A percentile compares a stretch with the other conserved stretches of the same genome.
phyloP scores from a whole-genome alignment of 495 filamentous ascomycete species.

The Viridothelium virens region DNA sequence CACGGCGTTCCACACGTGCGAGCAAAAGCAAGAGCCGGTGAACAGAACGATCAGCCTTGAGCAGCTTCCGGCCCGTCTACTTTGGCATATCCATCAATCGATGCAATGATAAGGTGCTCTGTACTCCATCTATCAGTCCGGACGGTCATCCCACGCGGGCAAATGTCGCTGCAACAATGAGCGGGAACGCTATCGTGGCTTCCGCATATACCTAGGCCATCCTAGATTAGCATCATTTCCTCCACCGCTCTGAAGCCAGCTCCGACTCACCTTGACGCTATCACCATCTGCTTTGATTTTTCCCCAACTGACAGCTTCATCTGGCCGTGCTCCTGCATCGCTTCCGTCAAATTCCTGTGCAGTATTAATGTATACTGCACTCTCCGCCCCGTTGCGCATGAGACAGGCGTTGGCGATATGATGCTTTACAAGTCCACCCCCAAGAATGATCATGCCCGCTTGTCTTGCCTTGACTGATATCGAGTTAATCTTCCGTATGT shows the following conservation, averaged over 20 bases:
- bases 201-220: conserved; percentile 68
- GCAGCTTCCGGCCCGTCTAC: too few relatives aligned
- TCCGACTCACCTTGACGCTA: conserved; percentile 64
- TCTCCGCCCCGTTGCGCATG: conserved; percentile 95
- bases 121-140: too few relatives aligned
- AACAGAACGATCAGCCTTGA: too few relatives aligned
- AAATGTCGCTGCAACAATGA: conserved; percentile 93
- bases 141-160: conserved; percentile 43
- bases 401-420: conserved; percentile 95
- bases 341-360: conserved; percentile 95
- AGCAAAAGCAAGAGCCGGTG: too few relatives aligned
- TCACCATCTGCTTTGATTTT: conserved; percentile 86
- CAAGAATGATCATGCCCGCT: conserved; percentile 88
- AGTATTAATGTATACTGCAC: conserved; percentile 94
- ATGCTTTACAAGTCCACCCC: conserved; percentile 89
- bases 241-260: background rate
- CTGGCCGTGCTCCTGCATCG: conserved; percentile 89
- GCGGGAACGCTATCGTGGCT: conserved; percentile 82
- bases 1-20: too few relatives aligned
- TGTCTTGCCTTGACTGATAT: conserved; percentile 74
- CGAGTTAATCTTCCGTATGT: conserved; percentile 83
- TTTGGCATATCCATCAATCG: too few relatives aligned
- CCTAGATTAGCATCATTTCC: conserved; percentile 1
- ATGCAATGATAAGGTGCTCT: too few relatives aligned
- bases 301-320: conserved; percentile 96